Base-by-base conservation (phyloP, 2,329 filamentous ascomycete species). In the Immersiporthe knoxdaviesiana region DNA sequence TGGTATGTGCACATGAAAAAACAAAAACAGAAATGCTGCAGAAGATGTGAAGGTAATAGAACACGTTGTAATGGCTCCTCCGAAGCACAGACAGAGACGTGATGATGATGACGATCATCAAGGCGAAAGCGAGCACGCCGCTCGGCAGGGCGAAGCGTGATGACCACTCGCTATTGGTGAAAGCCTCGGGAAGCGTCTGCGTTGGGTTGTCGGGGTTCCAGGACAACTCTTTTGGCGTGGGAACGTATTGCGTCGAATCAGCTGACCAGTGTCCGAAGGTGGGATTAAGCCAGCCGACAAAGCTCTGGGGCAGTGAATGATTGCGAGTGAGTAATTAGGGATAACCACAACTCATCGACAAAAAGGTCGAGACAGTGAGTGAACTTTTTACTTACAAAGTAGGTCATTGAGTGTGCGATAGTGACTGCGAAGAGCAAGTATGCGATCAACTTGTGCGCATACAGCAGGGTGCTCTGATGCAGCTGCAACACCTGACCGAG, bases 381-480 rank as follows among this genome's bases (percentile, higher is more conserved):
- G n/a, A n/a, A n/a, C n/a, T n/a, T n/a, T n/a, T 5, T 2, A 67
- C 71, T 66, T 24, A 72, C 71, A 54, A 67, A 67, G 24, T 72
- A 72, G 10, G 68, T 37, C 5, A 65, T 63, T 30, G 68, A 64
- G 54, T 72, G 71, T 2, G 71, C 68, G 1, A 71, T 6, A 11
- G 47, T 37, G 6, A 64, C 70, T 24, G 47, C 24, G 3, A 66
- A 44, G 0, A 67, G 63, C 56, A 71, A 35, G 39, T 72, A 72
- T 3, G 68, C 68, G 18, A 70, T 58, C 11, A 70, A 32, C 16
- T 70, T 73, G 56, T 73, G 72, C 18, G 71, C 67, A 3, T 63
- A 73, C 7, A 73, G 11, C 24, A 73, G 47, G 4, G 72, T 70
- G 47, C 67, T 72, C n/a, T 72, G 65, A 41, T 73, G 72, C 1